These are phyloP conservation scores for Nepenthes alata DNA, from an alignment of 179 eudicot genomes.

Conservation along the genomic window DNA sequence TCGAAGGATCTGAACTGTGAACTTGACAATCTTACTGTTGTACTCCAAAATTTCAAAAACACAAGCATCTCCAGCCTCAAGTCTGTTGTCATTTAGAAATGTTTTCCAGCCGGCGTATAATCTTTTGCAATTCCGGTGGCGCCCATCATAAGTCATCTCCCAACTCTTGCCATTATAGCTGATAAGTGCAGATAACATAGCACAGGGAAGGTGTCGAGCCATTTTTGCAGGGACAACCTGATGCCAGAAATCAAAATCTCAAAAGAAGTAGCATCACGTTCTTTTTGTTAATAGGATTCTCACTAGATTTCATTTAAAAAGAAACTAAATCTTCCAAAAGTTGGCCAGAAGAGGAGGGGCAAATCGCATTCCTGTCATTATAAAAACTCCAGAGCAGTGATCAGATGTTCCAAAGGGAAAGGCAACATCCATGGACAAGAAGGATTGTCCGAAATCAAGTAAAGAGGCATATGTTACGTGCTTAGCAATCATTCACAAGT, in stretches of 20 bases:
- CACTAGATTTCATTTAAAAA: background rate
- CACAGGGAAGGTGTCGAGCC: constrained; percentile 8
- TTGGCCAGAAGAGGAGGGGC: background rate
- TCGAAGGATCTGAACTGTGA: constrained; percentile 44
- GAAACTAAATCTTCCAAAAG: background rate
- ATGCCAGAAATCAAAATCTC: background rate
- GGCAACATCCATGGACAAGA: no score
- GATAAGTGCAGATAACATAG: constrained; percentile 12
- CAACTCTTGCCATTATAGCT: constrained; percentile 21
- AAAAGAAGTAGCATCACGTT: background rate
- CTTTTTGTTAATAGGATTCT: background rate
- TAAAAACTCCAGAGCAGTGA: no score
- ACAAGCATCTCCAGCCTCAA: constrained; percentile 35
- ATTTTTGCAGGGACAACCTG: constrained; percentile 19
- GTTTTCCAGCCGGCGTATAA: constrained; percentile 18
- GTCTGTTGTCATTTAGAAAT: constrained; percentile 29
- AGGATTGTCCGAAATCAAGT: no score
- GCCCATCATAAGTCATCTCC: constrained; percentile 15
- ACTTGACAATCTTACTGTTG: constrained; percentile 4
- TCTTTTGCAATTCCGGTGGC: background rate
- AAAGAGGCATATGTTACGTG: no score
- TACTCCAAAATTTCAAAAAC: constrained; percentile 29
- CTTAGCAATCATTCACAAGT: no score
- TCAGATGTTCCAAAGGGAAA: no score
- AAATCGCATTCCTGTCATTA: no score